Evolutionary conservation across 2,329 filamentous ascomycete genomes (phyloP).

Genomic region (Helotiales sp.): DNA sequence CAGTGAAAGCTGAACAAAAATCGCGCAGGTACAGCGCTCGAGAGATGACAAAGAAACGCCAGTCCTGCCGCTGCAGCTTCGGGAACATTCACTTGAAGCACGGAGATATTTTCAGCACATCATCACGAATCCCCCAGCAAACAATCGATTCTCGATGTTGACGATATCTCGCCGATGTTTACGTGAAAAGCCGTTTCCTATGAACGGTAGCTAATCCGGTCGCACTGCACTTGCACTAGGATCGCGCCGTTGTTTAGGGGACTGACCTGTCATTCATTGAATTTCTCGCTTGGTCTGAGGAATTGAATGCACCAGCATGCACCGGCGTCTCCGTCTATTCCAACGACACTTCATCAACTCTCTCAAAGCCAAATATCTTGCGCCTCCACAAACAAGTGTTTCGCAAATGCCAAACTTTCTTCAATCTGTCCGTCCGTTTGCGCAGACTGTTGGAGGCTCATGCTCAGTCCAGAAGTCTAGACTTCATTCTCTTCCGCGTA

Average conservation of each 20-base stretch:
- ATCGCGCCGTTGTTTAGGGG: background rate
- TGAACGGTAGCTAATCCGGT: background rate
- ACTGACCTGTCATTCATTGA: too few species aligned
- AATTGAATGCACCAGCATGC: background rate
- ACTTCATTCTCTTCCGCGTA: background rate
- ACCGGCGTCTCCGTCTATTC: slow-evolving; percentile 7
- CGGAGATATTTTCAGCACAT: too few species aligned
- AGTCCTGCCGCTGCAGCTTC: too few species aligned
- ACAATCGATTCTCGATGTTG: too few species aligned
- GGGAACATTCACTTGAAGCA: too few species aligned
- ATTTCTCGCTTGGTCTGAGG: background rate
- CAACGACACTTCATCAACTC: slow-evolving; percentile 2
- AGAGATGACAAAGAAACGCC: too few species aligned
- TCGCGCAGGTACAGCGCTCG: too few species aligned
- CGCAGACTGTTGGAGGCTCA: background rate
- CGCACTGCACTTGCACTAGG: background rate
- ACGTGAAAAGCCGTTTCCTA: background rate
- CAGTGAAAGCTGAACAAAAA: too few species aligned
- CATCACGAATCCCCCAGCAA: too few species aligned
- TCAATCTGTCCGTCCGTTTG: background rate
- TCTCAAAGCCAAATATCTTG: background rate
- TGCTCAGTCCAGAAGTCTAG: background rate
- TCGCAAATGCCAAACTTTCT: background rate
- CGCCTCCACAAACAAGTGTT: background rate
- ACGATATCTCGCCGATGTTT: too few species aligned